A percentile compares a stretch with the other conserved stretches of the same genome.
Evolutionary conservation across 805 yeast species (phyloP).

Genomic region (Wickerhamiella australiensis): DNA sequence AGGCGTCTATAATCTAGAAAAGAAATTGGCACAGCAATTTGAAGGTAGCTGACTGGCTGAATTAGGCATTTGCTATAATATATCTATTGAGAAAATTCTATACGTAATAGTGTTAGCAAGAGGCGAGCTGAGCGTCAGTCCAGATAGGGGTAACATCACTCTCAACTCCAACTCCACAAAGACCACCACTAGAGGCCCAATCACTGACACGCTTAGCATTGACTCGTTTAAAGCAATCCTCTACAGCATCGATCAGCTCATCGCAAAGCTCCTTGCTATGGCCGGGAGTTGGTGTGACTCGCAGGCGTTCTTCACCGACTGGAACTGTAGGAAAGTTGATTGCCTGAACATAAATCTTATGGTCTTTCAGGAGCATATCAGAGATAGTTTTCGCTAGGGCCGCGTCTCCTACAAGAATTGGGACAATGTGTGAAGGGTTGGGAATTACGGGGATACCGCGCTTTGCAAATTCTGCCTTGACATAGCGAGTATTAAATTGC

Average conservation of each 20-base stretch:
- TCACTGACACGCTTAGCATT: constrained; percentile 61
- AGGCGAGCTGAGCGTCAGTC: constrained; percentile 65
- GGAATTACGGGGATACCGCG: constrained; percentile 92
- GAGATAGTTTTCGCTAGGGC: constrained; percentile 83
- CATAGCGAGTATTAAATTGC: constrained; percentile 75
- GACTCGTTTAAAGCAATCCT: constrained; percentile 64
- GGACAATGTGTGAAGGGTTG: constrained; percentile 95
- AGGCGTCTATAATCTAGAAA: constrained; percentile 1
- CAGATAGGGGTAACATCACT: constrained; percentile 54
- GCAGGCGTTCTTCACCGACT: constrained; percentile 85
- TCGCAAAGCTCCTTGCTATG: constrained; percentile 70
- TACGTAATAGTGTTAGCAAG: neutral
- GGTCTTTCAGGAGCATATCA: constrained; percentile 71
- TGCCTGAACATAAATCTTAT: constrained; percentile 91
- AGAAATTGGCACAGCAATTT: no score
- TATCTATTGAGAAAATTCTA: neutral
- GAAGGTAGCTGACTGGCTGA: no score
- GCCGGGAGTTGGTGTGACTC: constrained; percentile 99
- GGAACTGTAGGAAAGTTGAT: constrained; percentile 98
- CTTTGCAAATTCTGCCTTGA: constrained; percentile 54
- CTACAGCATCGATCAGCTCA: constrained; percentile 64
- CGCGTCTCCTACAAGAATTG: constrained; percentile 90
- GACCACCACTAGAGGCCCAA: constrained; percentile 76
- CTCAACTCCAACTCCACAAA: constrained; percentile 69
- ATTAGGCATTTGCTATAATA: neutral